Conservation (phyloP, 805 yeast genomes). For the Kuraishia capsulata region DNA sequence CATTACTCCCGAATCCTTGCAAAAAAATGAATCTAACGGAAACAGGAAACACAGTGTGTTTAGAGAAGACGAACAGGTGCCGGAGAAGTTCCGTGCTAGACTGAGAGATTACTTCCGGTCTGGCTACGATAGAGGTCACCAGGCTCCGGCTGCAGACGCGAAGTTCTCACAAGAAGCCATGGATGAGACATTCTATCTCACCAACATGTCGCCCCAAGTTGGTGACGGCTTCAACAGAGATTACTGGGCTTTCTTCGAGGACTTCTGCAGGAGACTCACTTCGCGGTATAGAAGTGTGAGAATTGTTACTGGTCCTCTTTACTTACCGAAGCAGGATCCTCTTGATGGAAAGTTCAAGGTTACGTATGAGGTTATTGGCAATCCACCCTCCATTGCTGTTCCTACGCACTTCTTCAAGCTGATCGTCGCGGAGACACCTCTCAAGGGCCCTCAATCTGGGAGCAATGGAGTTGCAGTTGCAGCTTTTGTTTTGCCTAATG, state of each 20-base stretch:
- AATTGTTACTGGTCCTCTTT: conserved; percentile 89
- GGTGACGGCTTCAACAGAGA: conserved; percentile 97
- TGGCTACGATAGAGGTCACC: conserved; percentile 96
- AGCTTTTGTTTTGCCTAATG: conserved; percentile 92
- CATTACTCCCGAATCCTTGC: conserved; percentile 64
- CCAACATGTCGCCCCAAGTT: conserved; percentile 94
- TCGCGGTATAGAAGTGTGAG: conserved; percentile 66
- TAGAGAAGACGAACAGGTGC: conserved; percentile 79
- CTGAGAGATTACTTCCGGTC: conserved; percentile 85
- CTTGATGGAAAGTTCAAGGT: conserved; percentile 88
- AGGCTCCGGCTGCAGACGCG: conserved; percentile 97
- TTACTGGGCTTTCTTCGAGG: conserved; percentile 96
- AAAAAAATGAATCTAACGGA: conserved; percentile 35
- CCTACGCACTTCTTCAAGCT: conserved; percentile 96
- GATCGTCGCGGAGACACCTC: conserved; percentile 68
- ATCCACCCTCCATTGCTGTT: conserved; percentile 93
- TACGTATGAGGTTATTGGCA: conserved; percentile 86
- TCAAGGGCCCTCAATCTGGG: neutral
- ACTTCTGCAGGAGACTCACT: conserved; percentile 74
- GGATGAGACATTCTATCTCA: conserved; percentile 87
- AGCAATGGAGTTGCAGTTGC: conserved; percentile 49
- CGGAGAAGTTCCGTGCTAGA: conserved; percentile 63
- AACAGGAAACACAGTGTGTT: conserved; percentile 79
- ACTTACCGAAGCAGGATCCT: conserved; percentile 61
- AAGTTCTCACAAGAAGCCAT: conserved; percentile 83